These are phyloP conservation scores for Stylosanthes scabra DNA, from an alignment of 331 rosid genomes.

Conservation along the genomic window DNA sequence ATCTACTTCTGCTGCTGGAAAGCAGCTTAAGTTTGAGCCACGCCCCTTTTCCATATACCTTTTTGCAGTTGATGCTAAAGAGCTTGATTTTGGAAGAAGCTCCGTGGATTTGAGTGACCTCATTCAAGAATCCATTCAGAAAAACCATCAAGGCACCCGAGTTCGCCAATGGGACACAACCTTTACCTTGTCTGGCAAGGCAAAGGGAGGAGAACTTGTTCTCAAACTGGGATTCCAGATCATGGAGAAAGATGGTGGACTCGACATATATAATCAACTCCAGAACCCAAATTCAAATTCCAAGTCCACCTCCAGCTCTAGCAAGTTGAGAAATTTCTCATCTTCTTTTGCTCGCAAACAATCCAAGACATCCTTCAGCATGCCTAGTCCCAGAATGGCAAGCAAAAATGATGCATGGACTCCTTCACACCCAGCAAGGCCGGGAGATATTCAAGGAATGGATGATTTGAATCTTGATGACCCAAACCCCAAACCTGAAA, in stretches of 20 bases:
- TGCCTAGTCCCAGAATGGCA: constrained; percentile 81
- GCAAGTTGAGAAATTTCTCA: constrained; percentile 47
- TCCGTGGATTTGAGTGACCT: constrained; percentile 73
- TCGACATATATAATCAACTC: constrained; percentile 70
- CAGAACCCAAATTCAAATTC: constrained; percentile 44
- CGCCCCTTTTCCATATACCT: constrained; percentile 82
- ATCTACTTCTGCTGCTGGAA: constrained; percentile 45
- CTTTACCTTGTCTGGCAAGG: constrained; percentile 81
- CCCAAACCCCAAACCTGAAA: constrained; percentile 69
- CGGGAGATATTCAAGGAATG: constrained; percentile 65
- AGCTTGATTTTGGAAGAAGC: constrained; percentile 85
- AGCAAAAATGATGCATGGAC: constrained; percentile 72
- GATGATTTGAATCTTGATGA: constrained; percentile 95
- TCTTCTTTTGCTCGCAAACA: constrained; percentile 74
- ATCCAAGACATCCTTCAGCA: constrained; percentile 90
- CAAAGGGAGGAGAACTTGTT: constrained; percentile 83
- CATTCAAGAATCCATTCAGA: constrained; percentile 78
- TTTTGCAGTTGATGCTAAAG: constrained; percentile 88
- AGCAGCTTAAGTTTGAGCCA: constrained; percentile 73
- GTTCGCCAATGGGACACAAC: constrained; percentile 88
- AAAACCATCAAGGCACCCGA: constrained; percentile 63
- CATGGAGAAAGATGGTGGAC: constrained; percentile 94
- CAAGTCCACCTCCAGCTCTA: constrained; percentile 33
- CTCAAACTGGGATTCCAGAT: constrained; percentile 91
- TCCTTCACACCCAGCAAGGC: constrained; percentile 57